phyloP scores from a whole-genome alignment of 2,329 filamentous ascomycete genomes.

The Aspergillus glaucus region DNA sequence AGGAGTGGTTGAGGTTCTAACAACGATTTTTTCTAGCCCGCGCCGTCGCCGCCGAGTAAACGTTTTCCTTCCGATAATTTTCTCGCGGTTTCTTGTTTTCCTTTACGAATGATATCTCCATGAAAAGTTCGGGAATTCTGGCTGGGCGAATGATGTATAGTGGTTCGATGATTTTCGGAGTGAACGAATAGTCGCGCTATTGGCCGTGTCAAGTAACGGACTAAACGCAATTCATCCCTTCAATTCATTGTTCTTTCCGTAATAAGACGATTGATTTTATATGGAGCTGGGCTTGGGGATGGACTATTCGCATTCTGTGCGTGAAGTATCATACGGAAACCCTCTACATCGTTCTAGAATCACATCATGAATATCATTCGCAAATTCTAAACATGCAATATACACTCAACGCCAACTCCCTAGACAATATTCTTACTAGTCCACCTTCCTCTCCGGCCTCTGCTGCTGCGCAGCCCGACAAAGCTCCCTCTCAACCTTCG shows the following conservation, averaged over 20 bases:
- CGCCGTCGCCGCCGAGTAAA: conserved; percentile 42
- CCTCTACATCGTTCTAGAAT: no score
- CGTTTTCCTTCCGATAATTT: conserved; percentile 22
- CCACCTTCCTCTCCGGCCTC: conserved; percentile 48
- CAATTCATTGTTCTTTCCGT: not conserved
- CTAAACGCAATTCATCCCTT: conserved; percentile 11
- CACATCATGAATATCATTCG: no score
- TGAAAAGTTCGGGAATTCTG: conserved; percentile 29
- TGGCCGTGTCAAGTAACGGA: conserved; percentile 28
- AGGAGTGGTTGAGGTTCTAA: not conserved
- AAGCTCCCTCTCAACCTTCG: conserved; percentile 54
- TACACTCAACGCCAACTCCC: no score
- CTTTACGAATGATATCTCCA: conserved; percentile 35
- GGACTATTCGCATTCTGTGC: not conserved
- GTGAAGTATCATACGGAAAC: not conserved
- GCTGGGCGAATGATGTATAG: conserved; percentile 32
- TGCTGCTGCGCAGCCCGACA: conserved; percentile 66
- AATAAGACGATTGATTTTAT: no score
- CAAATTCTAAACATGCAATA: no score
- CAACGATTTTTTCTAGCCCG: conserved; percentile 26
- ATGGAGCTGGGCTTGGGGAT: not conserved
- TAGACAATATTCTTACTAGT: not conserved
- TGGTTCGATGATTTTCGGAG: conserved; percentile 22
- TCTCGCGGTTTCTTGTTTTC: conserved; percentile 32
- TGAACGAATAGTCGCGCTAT: conserved; percentile 25